Percentiles rank a stretch among this genome's conserved stretches.
phyloP scores from a whole-genome alignment of 352 stramenopile species.

The Phytopythium kandeliae region DNA sequence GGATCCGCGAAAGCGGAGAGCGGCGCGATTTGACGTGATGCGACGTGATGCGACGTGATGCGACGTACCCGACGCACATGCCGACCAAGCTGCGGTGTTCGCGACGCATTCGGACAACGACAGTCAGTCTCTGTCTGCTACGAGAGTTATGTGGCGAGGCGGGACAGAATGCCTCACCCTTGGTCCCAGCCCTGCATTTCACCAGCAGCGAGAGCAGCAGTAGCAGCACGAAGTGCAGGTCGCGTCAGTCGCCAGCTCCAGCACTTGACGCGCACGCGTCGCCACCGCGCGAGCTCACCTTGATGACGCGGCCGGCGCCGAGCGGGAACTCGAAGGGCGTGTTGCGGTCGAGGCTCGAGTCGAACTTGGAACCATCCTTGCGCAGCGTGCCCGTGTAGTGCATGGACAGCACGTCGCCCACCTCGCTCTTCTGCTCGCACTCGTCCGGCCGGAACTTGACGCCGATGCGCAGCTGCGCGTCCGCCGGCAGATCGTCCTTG shows the following conservation, averaged over 20 bases:
- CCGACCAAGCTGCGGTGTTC: constrained; percentile 49
- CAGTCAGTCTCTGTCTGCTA: no score
- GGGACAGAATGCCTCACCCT: constrained; percentile 38
- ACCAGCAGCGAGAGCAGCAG: no score
- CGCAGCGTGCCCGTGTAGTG: constrained; percentile 95
- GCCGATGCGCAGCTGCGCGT: constrained; percentile 68
- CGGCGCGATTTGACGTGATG: no score
- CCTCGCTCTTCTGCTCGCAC: constrained; percentile 65
- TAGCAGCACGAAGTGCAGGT: neutral
- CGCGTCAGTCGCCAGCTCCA: neutral
- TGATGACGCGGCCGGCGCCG: constrained; percentile 91
- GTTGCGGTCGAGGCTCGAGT: constrained; percentile 94
- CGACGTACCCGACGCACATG: constrained; percentile 84
- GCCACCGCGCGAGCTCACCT: constrained; percentile 49
- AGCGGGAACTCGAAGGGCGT: constrained; percentile 94
- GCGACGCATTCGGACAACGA: no score
- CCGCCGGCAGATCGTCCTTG: constrained; percentile 64
- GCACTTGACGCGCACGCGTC: no score
- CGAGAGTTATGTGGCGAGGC: no score
- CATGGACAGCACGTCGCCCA: constrained; percentile 90
- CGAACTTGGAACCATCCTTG: constrained; percentile 96
- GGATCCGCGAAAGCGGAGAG: no score
- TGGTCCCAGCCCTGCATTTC: constrained; percentile 74
- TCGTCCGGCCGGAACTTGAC: constrained; percentile 72
- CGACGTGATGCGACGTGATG: no score